Evolutionary conservation across 331 rosid species (phyloP), one percentile per base, ranked within the genome.

Genomic region (Acacia concinna): DNA sequence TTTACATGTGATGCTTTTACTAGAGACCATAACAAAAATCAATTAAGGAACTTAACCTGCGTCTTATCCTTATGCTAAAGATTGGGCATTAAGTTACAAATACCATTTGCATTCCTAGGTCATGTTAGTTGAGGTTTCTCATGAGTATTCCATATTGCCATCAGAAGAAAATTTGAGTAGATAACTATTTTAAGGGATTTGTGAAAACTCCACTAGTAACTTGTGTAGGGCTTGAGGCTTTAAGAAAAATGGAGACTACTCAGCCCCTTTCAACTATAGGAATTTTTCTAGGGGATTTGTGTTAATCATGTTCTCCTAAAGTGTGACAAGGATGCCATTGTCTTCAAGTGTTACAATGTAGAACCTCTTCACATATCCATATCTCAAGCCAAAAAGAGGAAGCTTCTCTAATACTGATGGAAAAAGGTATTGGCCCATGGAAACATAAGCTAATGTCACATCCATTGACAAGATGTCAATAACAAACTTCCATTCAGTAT

Each of bases 211-310:
- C 68, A 89, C 72, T 81, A 91, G 57, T 20, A 91, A 79, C 86
- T 84, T 91, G 89, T 91, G 91, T 49, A 91, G 75, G 68, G 93
- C 96, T 82, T 89, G 96, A 68, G 91, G 91, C 81, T 82, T 91
- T 46, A 93, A 91, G 88, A 91, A 91, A 71, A 91, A 89, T 0
- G 93, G 96, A 0, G 96, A 89, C 79, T 91, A 93, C 74, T 91
- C 93, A 5, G 91, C 93, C 5, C 96, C 96, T 79, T 91, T 91
- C 57, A 91, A 66, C 44, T 77, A 81, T 51, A 89, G 81, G 15
- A 91, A 88, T 21, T 68, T 79, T 68, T 91, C 90, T 5, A 93
- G 93, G 34, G 89, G 89, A 73, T 86, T 89, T 35, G 80, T 79
- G 17, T 86, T 84, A 62, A 87, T 84, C 93, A 91, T 91, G 73